Conservation (phyloP, 306 rosid genomes). For the Hippophae rhamnoides region DNA sequence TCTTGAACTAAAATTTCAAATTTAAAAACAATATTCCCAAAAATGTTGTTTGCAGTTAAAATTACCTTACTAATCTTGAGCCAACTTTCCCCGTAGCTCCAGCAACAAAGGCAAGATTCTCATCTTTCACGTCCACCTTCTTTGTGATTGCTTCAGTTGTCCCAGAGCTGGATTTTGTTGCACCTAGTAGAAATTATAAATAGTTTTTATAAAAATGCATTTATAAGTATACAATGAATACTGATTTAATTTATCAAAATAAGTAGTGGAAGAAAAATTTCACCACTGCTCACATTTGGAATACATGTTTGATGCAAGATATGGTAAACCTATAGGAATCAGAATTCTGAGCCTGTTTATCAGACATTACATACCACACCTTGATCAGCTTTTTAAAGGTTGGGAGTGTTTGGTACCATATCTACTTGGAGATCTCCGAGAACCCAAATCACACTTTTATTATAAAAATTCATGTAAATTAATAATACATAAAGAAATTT, state of each 20-base stretch:
- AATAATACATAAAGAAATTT: no score
- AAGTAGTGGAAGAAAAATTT: not conserved
- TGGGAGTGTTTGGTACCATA: no score
- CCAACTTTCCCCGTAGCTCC: constrained; percentile 98
- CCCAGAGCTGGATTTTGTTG: constrained; percentile 27
- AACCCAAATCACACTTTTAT: no score
- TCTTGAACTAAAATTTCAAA: constrained; percentile 1
- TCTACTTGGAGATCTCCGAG: no score
- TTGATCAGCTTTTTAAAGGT: not conserved
- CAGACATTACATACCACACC: not conserved
- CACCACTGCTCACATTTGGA: not conserved
- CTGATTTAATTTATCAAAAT: constrained; percentile 7
- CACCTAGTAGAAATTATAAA: constrained; percentile 35
- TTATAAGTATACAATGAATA: not conserved
- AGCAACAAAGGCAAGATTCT: constrained; percentile 83
- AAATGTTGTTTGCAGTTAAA: constrained; percentile 7
- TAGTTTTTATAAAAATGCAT: constrained; percentile 11
- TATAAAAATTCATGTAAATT: no score
- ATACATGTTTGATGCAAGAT: not conserved
- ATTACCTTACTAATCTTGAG: constrained; percentile 83
- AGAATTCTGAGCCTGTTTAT: not conserved
- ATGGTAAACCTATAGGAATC: not conserved
- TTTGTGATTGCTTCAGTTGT: constrained; percentile 29
- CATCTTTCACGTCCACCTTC: constrained; percentile 47
- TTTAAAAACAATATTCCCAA: constrained; percentile 5